Evolutionary conservation across 345 rosid genomes (phyloP), one percentile per base, ranked within the genome.

Genomic region (Theobroma cacao): DNA sequence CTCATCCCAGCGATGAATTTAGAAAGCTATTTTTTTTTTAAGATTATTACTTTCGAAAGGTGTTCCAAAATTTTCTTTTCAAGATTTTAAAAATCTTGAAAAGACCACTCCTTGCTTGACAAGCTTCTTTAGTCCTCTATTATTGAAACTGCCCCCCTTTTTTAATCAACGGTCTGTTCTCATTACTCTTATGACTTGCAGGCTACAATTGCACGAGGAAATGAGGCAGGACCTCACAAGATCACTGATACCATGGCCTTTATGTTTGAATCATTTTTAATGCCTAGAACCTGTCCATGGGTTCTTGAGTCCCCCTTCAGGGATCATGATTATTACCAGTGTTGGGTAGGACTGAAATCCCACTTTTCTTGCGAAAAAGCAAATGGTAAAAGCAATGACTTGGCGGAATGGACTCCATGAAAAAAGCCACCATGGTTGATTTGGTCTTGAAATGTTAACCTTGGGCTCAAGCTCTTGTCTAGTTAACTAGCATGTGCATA

Each of bases 321-420:
- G 28, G 98, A 96, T 78, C 90, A 30, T 40, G 90, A 92, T 77
- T 96, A 93, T 75, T 96, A 96, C 85, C 94, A 87, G 76, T 96
- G 99, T 80, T 96, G 99, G 99, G 91, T 89, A 31, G 98, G 98
- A 53, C 90, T 96, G 74, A 85, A 85, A 81, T 92, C 99, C 75
- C 99, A 93, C 83, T 96, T 96, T 78, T 84, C 91, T 0, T 76
- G 43, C 2, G 80, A 80, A 79, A 84, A 56, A 56, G 26, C 24
- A 12, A 55, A 66, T 40, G 65, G 1, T 15, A 24, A 76, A 48
- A 55, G 28, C 65, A 67, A 43, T 20, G 43, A 53, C 28, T 34
- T 18, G 26, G 26, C 73, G 15, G 38, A 55, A 66, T 63, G 72
- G 64, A 77, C 62, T 20, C 20, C 26, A 24, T 22, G 33, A 62